Base-by-base conservation (phyloP, 1,284 basidiomycete genomes). In the Abortiporus biennis region DNA sequence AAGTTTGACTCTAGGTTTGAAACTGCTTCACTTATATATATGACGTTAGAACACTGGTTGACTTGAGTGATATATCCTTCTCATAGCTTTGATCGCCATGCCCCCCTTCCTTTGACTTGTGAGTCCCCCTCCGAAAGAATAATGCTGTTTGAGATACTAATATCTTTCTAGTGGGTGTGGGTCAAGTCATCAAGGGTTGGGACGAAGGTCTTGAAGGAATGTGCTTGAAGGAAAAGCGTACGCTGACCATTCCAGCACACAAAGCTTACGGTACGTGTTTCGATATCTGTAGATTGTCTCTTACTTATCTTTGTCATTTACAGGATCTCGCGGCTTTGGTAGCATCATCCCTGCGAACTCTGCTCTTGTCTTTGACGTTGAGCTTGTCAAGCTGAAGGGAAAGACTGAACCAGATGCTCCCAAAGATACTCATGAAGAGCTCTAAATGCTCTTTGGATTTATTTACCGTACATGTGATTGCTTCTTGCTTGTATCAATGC, bases 161-260 rank as follows among this genome's bases (percentile, higher is more conserved):
- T 13, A n/a, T 36, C 15, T 22, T n/a, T 43, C 8, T 43, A 90
- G 86, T 92, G 30, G 89, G 89, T 40, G 62, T 69, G 32, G 84
- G 85, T 6, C 85, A 88, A 54, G 89, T 92, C 34, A 92, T 92
- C 61, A 71, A 71, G 52, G 90, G 86, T 15, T 90, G 86, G 86
- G 86, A 90, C 50, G 64, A 85, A 43, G 86, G 86, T 53, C 74
- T 90, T 39, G 47, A 74, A 37, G 85, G 83, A 54, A 94, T 96
- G 86, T 97, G 94, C 62, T 59, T 89, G 25, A 74, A 79, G 45
- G 94, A 98, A 71, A 93, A 92, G 72, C 83, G 94, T 35, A 89
- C 75, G n/a, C 75, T 97, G 49, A 91, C 83, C 15, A 93, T 93
- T 50, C 92, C 92, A 13, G 60, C 86, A 11, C 49, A 69, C 38